phyloP scores from a whole-genome alignment of 495 filamentous ascomycete genomes.

The Stereocaulon alpinum region DNA sequence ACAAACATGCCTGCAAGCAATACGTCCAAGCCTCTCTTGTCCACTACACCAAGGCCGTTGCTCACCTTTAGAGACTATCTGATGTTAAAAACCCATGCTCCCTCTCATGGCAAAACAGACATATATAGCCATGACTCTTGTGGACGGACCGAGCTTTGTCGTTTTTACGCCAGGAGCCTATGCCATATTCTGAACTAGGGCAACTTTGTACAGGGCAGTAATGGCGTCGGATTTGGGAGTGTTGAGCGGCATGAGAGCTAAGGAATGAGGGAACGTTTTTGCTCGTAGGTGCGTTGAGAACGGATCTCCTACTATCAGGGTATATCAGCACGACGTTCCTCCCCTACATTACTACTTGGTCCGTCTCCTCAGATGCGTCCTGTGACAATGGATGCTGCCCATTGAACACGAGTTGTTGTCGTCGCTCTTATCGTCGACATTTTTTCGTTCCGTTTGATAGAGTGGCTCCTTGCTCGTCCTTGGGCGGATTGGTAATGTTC shows the following conservation, averaged over 20 bases:
- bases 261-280: not conserved
- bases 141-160: conserved; percentile 98
- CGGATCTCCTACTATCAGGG: no score
- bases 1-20: conserved; percentile 58
- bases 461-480: not conserved
- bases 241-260: conserved; percentile 85
- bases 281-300: no score
- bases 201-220: conserved; percentile 79
- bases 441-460: not conserved
- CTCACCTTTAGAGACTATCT: conserved; percentile 82
- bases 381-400: not conserved
- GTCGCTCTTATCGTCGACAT: not conserved
- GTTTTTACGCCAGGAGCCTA: conserved; percentile 96
- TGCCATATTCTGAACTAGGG: conserved; percentile 67
- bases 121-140: conserved; percentile 59
- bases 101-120: no score
- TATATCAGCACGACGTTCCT: no score
- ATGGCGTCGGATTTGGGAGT: conserved; percentile 79
- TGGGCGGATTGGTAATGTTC: not conserved
- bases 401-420: not conserved
- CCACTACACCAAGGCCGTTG: conserved; percentile 29
- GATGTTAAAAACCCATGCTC: conserved; percentile 30
- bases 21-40: not conserved
- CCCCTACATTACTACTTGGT: not conserved
- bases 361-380: not conserved